Percentiles rank a stretch among this genome's conserved stretches.
Evolutionary conservation across 768 basidiomycete genomes (phyloP).

Genomic region (Inosperma sp.): DNA sequence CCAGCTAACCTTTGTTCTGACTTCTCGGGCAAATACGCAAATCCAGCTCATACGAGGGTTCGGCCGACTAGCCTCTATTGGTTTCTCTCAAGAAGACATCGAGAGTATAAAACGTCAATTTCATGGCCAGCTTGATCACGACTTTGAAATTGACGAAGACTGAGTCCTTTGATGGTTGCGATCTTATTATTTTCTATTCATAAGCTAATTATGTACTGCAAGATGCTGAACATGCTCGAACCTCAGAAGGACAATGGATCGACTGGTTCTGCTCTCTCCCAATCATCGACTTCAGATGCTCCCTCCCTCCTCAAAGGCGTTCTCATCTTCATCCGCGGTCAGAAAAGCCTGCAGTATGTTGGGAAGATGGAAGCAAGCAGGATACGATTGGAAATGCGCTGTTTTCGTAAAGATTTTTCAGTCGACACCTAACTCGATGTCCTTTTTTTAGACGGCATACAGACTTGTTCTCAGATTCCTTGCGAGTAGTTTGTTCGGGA

Average conservation of each 20-base stretch:
- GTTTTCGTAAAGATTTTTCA: conserved; percentile 62
- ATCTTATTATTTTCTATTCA: background rate
- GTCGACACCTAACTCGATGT: background rate
- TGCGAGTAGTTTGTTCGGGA: conserved; percentile 77
- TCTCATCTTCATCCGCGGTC: conserved; percentile 77
- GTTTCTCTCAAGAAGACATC: conserved; percentile 88
- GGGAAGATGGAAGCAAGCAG: conserved; percentile 64
- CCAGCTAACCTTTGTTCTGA: conserved; percentile 5
- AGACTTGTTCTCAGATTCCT: conserved; percentile 80
- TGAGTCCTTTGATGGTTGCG: conserved; percentile 28
- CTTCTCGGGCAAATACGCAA: conserved; percentile 48
- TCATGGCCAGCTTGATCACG: conserved; percentile 70
- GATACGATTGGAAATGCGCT: conserved; percentile 61
- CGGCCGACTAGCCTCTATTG: conserved; percentile 82
- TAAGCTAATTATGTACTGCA: background rate
- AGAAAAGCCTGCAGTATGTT: conserved; percentile 75
- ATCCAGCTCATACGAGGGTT: conserved; percentile 83
- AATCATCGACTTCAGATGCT: conserved; percentile 48
- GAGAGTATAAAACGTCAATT: conserved; percentile 87
- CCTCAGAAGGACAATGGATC: conserved; percentile 94
- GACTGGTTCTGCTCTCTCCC: conserved; percentile 59
- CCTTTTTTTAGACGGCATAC: conserved; percentile 45
- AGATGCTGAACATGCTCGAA: conserved; percentile 93
- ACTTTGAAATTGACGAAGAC: conserved; percentile 72
- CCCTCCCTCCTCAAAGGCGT: conserved; percentile 78